A percentile compares a stretch with the other conserved stretches of the same genome.
These are phyloP conservation scores for Chenopodium quinoa DNA, from an alignment of 148 eudicot species.

Conservation along the genomic window DNA sequence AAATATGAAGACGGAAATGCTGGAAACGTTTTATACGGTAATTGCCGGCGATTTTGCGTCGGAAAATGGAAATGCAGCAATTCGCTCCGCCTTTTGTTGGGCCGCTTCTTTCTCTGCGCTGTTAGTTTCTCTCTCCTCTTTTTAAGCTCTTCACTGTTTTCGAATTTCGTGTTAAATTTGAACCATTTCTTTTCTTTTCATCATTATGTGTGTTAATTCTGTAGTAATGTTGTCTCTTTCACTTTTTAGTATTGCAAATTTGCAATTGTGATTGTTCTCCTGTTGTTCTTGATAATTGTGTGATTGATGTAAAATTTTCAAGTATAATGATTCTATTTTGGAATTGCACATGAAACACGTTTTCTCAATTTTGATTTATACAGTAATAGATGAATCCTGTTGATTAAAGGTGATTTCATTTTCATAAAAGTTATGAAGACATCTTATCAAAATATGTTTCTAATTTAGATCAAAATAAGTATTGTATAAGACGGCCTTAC, in stretches of 20 bases:
- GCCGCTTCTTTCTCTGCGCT: conserved; percentile 43
- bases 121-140: conserved; percentile 23
- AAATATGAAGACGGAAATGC: neutral
- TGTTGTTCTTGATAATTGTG: neutral
- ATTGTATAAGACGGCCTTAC: no score
- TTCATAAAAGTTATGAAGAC: no score
- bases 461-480: no score
- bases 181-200: no score
- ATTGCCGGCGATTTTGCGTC: neutral
- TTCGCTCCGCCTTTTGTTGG: conserved; percentile 46
- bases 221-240: no score
- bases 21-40: neutral
- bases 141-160: no score
- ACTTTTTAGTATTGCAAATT: neutral
- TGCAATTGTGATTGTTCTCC: neutral
- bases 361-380: neutral
- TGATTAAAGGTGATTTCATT: no score
- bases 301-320: neutral
- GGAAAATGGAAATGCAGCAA: conserved; percentile 7
- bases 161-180: no score
- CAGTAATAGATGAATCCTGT: neutral
- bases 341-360: neutral
- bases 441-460: no score
- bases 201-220: no score
- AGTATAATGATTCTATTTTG: neutral